Evolutionary conservation across 768 basidiomycete genomes (phyloP).

Genomic region (Dioszegia crocea): DNA sequence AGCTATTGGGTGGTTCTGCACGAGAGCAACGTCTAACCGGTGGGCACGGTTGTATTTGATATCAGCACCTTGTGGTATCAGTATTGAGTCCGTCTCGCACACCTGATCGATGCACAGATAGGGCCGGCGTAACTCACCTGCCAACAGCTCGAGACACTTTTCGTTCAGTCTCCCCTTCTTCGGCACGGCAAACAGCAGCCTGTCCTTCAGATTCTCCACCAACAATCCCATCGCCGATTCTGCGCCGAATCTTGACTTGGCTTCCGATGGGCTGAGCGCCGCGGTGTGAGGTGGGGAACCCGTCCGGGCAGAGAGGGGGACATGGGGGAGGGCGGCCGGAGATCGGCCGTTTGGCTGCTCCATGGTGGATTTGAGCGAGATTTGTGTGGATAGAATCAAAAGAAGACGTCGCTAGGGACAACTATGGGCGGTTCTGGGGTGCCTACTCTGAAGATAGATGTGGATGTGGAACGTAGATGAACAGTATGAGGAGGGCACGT

Average conservation of each 20-base stretch:
- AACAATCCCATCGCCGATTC: slow-evolving; percentile 56
- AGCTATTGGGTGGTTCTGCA: slow-evolving; percentile 85
- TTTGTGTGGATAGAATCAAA: too few species aligned
- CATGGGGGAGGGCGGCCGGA: background rate
- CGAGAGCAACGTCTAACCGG: slow-evolving; percentile 88
- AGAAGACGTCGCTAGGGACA: too few species aligned
- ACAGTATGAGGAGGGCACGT: too few species aligned
- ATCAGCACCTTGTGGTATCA: slow-evolving; percentile 62
- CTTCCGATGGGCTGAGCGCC: background rate
- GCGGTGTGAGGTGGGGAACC: background rate
- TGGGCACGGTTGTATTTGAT: slow-evolving; percentile 85
- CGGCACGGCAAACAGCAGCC: slow-evolving; percentile 89
- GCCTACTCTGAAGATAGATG: too few species aligned
- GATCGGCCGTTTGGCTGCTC: slow-evolving; percentile 3
- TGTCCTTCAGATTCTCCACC: slow-evolving; percentile 73
- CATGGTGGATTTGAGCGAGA: background rate
- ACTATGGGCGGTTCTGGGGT: too few species aligned
- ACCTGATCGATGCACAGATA: background rate
- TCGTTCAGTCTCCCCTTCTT: slow-evolving; percentile 97
- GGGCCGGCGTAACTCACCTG: slow-evolving; percentile 57
- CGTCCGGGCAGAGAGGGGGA: slow-evolving; percentile 4
- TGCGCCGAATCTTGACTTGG: slow-evolving; percentile 39
- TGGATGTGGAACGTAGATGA: too few species aligned
- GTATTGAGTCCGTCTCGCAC: background rate
- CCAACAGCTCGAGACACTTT: slow-evolving; percentile 76